phyloP scores from a whole-genome alignment of 2,329 filamentous ascomycete species.

The Curvularia hawaiiensis region DNA sequence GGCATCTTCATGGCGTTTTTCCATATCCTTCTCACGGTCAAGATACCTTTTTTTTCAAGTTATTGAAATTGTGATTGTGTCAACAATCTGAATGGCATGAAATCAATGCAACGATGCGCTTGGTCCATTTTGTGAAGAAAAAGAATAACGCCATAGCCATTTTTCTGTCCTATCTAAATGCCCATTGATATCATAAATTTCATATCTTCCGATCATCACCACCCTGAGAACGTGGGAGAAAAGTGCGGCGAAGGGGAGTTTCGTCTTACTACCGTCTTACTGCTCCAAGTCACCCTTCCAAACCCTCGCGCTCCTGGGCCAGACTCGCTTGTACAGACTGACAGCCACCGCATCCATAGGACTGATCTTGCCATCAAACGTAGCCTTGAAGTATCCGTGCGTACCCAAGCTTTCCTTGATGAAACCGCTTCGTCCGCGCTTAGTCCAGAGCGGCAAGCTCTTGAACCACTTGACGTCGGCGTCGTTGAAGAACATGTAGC shows the following conservation, averaged over 20 bases:
- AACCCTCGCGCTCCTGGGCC: constrained; percentile 68
- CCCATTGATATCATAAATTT: constrained; percentile 23
- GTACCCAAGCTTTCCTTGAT: constrained; percentile 95
- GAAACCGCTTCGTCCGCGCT: constrained; percentile 82
- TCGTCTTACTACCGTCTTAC: neutral
- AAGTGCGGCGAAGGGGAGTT: neutral
- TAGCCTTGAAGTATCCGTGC: constrained; percentile 99
- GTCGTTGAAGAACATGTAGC: constrained; percentile 99
- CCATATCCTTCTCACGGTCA: neutral
- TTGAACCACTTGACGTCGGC: constrained; percentile 98
- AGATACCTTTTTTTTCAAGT: constrained; percentile 1
- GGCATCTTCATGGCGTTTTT: neutral
- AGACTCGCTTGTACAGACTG: constrained; percentile 64
- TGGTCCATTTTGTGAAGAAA: neutral
- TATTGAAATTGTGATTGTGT: neutral
- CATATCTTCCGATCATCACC: neutral
- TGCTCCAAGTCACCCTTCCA: constrained; percentile 40
- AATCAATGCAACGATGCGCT: neutral
- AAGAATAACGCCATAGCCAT: constrained; percentile 17
- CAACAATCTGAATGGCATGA: neutral
- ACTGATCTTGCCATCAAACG: constrained; percentile 94
- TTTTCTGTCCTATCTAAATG: constrained; percentile 24
- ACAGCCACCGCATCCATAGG: constrained; percentile 93
- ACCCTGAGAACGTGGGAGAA: no score
- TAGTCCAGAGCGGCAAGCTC: constrained; percentile 92